Evolutionary conservation across 164 flowering plant species (phyloP).

Genomic region (Cinnamomum micranthum): DNA sequence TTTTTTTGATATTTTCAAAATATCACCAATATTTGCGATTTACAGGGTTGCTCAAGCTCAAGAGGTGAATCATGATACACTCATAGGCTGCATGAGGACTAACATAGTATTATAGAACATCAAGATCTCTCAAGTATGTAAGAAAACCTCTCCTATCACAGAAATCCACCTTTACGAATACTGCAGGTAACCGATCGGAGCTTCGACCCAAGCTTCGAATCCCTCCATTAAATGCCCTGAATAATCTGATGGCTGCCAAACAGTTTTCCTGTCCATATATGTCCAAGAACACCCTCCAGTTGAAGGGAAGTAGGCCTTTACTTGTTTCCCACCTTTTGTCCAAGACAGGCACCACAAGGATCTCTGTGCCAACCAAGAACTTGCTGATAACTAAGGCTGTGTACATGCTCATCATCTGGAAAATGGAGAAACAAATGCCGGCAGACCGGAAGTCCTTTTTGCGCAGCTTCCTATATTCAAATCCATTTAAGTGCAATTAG

Average conservation of each 20-base stretch:
- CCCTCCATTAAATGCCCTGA: slow-evolving; percentile 27
- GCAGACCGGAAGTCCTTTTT: slow-evolving; percentile 67
- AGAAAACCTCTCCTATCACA: slow-evolving; percentile 49
- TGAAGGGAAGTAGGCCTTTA: slow-evolving; percentile 64
- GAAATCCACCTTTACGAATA: slow-evolving; percentile 71
- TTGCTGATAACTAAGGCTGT: slow-evolving; percentile 60
- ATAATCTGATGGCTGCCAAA: slow-evolving; percentile 11
- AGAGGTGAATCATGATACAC: no score
- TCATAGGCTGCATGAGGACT: no score
- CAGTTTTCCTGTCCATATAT: slow-evolving; percentile 65
- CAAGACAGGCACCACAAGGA: slow-evolving; percentile 73
- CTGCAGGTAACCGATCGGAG: slow-evolving; percentile 69
- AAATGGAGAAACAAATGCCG: slow-evolving; percentile 79
- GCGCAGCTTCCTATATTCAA: slow-evolving; percentile 55
- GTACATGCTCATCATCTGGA: slow-evolving; percentile 59
- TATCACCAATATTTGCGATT: no score
- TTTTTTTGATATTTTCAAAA: no score
- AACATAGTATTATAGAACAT: slow-evolving; percentile 6
- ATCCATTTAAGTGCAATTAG: not conserved
- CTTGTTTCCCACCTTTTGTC: slow-evolving; percentile 61
- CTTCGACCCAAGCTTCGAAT: slow-evolving; percentile 48
- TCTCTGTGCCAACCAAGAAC: slow-evolving; percentile 76
- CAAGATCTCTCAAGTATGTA: slow-evolving; percentile 39
- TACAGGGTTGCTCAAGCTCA: no score
- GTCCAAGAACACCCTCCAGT: slow-evolving; percentile 58